Base-by-base conservation (phyloP, 177 flowering plant species). In the Vitis hybrid region DNA sequence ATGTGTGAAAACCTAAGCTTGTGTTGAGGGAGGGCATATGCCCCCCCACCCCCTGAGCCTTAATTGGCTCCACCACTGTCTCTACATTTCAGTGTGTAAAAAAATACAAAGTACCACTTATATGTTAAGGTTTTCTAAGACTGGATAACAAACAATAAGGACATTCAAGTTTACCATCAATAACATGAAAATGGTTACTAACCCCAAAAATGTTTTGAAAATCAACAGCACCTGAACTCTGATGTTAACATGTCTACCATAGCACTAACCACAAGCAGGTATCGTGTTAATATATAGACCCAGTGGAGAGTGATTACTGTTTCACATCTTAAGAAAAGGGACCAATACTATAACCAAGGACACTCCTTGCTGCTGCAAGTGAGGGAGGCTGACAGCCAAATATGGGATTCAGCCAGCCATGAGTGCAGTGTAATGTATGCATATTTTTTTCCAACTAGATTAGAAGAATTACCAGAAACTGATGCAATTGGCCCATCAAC, bases 401-500 rank as follows among this genome's bases (percentile, higher is more conserved):
- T 39, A 1, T 1, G 45, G 45, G 45, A 39, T 39, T 39, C 45
- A 39, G 45, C 45, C 12, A 19, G 31, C 62, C 62, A 61, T 34
- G 50, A 61, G 34, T 61, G 39, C 34, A 31, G 15, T 39, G 4
- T 6, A 12, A 61, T 22, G 50, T 18, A 8, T 34, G 19, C 56
- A 5, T 13, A 1, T 39, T 39, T 12, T 9, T 29, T 34, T 61
- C 14, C 2, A 8, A 31, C 3, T 66, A 12, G 59, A 0, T 16
- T 16, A 52, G 5, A 19, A 49, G 16, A 62, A 66, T 34, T 90
- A 88, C 95, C 93, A 67, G 92, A 72, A 76, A 87, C 56, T 16
- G 91, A 76, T 68, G 79, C 65, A 70, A 63, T 62, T 69, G 77
- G 80, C 67, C 81, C 86, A 59, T 26, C 58, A 64, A 71, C 84